These are phyloP conservation scores for Hypomontagnella monticulosa DNA, from an alignment of 495 filamentous ascomycete genomes.

Conservation along the genomic window DNA sequence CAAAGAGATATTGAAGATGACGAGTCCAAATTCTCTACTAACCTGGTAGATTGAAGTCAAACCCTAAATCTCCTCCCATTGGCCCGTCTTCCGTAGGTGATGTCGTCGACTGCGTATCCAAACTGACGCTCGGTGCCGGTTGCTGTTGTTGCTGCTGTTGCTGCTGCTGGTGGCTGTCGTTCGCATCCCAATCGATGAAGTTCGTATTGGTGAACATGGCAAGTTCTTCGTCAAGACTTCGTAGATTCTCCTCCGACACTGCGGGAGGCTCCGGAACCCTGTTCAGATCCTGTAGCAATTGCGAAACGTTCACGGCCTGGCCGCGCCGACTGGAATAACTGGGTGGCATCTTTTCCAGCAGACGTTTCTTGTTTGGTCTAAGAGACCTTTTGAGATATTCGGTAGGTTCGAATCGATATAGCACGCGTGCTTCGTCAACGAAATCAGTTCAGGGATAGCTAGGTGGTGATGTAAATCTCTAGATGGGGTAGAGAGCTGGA, in stretches of 20 bases:
- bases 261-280: slow-evolving; percentile 72
- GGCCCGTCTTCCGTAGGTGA: slow-evolving; percentile 49
- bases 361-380: background rate
- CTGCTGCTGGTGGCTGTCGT: slow-evolving; percentile 33
- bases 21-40: slow-evolving; percentile 36
- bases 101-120: slow-evolving; percentile 45
- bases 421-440: background rate
- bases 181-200: slow-evolving; percentile 86
- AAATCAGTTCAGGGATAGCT: background rate
- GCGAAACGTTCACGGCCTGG: slow-evolving; percentile 77
- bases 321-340: slow-evolving; percentile 72
- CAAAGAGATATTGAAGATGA: slow-evolving; percentile 19
- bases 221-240: slow-evolving; percentile 72
- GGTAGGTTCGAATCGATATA: slow-evolving; percentile 9
- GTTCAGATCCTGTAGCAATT: slow-evolving; percentile 89
- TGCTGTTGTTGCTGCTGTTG: slow-evolving; percentile 11
- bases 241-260: slow-evolving; percentile 68
- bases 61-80: slow-evolving; percentile 48
- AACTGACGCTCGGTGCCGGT: slow-evolving; percentile 36
- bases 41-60: slow-evolving; percentile 50
- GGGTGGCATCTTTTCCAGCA: slow-evolving; percentile 32
- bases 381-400: background rate
- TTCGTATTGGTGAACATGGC: slow-evolving; percentile 92
- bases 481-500: slow-evolving; percentile 12
- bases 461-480: background rate